phyloP scores from a whole-genome alignment of 345 rosid species.

The Hypericum androsaemum region DNA sequence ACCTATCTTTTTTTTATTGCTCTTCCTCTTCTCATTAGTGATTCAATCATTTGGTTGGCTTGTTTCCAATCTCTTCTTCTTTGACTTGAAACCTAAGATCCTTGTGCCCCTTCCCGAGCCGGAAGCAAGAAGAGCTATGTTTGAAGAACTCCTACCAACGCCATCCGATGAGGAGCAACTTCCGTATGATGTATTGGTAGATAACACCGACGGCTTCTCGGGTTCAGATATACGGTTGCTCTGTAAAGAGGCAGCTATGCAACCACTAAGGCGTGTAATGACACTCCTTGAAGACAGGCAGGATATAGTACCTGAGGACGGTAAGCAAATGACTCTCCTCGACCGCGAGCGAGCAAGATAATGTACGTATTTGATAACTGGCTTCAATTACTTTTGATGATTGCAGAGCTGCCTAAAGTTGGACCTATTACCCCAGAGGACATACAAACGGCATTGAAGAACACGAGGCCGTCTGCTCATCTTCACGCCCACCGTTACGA shows the following conservation, averaged over 20 bases:
- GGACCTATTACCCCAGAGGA: slow-evolving; percentile 65
- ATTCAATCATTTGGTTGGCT: background rate
- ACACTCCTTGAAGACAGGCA: slow-evolving; percentile 43
- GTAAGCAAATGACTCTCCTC: slow-evolving; percentile 25
- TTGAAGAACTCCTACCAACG: slow-evolving; percentile 63
- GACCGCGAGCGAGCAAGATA: no score
- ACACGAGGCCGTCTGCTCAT: slow-evolving; percentile 94
- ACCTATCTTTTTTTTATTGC: background rate
- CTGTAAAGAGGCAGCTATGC: slow-evolving; percentile 96
- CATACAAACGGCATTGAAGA: slow-evolving; percentile 62
- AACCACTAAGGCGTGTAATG: slow-evolving; percentile 77
- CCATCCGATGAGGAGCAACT: slow-evolving; percentile 43
- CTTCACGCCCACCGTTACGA: slow-evolving; percentile 76
- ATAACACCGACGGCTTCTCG: slow-evolving; percentile 71
- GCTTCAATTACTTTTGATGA: background rate
- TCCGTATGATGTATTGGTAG: slow-evolving; percentile 67
- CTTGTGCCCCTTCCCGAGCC: slow-evolving; percentile 95
- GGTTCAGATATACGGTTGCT: slow-evolving; percentile 88
- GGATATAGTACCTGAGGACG: slow-evolving; percentile 68
- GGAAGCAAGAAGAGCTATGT: slow-evolving; percentile 92
- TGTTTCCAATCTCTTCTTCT: slow-evolving; percentile 9
- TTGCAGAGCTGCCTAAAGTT: slow-evolving; percentile 70
- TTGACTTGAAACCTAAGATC: slow-evolving; percentile 49
- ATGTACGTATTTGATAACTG: background rate
- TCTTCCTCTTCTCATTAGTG: background rate